A percentile compares a stretch with the other conserved stretches of the same genome.
Evolutionary conservation across 805 yeast species (phyloP).

Genomic region (Saccharomycopsis capsularis): DNA sequence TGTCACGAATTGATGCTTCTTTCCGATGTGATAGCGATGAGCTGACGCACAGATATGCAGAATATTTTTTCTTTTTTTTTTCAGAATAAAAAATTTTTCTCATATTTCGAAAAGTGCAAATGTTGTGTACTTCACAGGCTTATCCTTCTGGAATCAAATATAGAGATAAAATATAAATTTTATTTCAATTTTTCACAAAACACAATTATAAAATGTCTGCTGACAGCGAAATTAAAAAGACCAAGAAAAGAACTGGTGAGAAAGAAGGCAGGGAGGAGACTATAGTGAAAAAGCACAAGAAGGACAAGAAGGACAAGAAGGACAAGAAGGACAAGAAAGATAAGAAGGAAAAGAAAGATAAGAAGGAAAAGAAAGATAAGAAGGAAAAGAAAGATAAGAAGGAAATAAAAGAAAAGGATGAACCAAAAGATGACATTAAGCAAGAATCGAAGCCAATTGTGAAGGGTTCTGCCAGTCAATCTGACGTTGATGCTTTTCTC

Average conservation of each 20-base stretch:
- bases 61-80: neutral
- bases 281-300: constrained; percentile 29
- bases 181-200: no score
- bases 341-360: constrained; percentile 27
- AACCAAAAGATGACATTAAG: constrained; percentile 32
- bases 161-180: neutral
- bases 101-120: neutral
- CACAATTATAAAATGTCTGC: neutral
- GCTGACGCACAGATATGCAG: neutral
- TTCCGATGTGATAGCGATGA: no score
- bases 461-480: constrained; percentile 39
- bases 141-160: neutral
- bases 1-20: no score
- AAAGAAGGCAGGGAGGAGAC: neutral
- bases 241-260: neutral
- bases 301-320: constrained; percentile 28
- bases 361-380: constrained; percentile 26
- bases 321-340: constrained; percentile 23
- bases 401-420: constrained; percentile 28
- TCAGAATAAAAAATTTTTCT: neutral
- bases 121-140: neutral
- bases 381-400: constrained; percentile 24
- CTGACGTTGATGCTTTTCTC: constrained; percentile 57
- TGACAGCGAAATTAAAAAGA: neutral
- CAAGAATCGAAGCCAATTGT: constrained; percentile 33